Evolutionary conservation across 2,329 filamentous ascomycete species (phyloP).

Genomic region (Mariannaea sp.): DNA sequence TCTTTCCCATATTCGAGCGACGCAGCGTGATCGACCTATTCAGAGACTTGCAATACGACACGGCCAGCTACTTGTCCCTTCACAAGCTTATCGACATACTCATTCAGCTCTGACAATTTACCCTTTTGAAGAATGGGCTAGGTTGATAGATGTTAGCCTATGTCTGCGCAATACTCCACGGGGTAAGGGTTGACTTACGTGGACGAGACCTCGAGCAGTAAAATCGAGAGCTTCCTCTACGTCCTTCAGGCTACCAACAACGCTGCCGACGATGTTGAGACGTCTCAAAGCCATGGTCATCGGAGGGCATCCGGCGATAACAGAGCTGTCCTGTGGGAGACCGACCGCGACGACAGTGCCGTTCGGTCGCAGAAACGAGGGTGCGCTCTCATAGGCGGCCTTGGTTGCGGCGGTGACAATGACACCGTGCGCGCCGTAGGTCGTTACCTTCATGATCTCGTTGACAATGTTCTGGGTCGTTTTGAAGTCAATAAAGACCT

Average conservation of each 20-base stretch:
- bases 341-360: constrained; percentile 85
- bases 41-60: constrained; percentile 29
- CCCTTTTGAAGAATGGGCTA: constrained; percentile 35
- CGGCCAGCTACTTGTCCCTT: constrained; percentile 32
- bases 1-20: not conserved
- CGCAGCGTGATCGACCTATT: not conserved
- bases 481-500: constrained; percentile 77
- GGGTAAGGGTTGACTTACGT: constrained; percentile 15
- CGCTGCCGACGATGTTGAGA: constrained; percentile 34
- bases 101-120: constrained; percentile 34
- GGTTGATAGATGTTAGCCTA: not conserved
- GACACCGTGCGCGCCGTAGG: constrained; percentile 84
- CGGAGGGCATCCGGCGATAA: constrained; percentile 30
- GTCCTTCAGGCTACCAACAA: constrained; percentile 31
- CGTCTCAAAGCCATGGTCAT: constrained; percentile 25
- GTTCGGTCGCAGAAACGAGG: constrained; percentile 77
- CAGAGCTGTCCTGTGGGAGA: constrained; percentile 56
- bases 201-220: constrained; percentile 31
- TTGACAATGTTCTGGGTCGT: constrained; percentile 74
- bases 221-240: constrained; percentile 37
- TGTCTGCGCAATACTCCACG: not conserved
- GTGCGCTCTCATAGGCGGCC: constrained; percentile 92
- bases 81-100: constrained; percentile 30
- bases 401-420: constrained; percentile 82
- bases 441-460: constrained; percentile 73